These are phyloP conservation scores for Mycena rosella DNA, from an alignment of 768 basidiomycete genomes.

Conservation along the genomic window DNA sequence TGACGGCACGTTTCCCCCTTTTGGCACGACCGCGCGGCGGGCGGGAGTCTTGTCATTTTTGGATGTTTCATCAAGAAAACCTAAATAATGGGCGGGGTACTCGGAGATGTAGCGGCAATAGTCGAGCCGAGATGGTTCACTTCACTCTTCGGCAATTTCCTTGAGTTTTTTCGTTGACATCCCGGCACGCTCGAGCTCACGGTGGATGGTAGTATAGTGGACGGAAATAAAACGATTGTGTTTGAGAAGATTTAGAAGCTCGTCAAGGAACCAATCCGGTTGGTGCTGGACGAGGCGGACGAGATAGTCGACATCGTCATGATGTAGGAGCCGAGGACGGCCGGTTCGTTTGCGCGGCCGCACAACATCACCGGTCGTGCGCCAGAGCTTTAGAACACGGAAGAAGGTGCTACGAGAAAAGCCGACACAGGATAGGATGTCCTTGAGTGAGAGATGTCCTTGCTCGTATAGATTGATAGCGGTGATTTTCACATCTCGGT, in stretches of 20 bases:
- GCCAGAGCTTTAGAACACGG: no score
- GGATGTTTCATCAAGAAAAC: constrained; percentile 51
- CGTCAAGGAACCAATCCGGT: constrained; percentile 51
- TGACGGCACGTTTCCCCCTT: constrained; percentile 1
- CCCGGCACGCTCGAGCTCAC: constrained; percentile 44
- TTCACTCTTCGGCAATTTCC: constrained; percentile 46
- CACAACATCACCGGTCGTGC: no score
- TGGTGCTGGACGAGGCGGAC: constrained; percentile 31
- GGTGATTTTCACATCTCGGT: no score
- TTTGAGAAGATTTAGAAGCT: constrained; percentile 43
- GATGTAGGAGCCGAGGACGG: constrained; percentile 10
- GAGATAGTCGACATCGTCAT: constrained; percentile 42
- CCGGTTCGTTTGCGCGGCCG: neutral
- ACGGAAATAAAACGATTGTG: constrained; percentile 48
- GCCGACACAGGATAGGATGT: no score
- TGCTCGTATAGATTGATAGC: no score
- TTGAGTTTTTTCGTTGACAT: constrained; percentile 45
- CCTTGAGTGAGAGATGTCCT: no score
- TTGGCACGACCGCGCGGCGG: constrained; percentile 5
- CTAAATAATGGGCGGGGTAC: constrained; percentile 48
- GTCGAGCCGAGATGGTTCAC: constrained; percentile 41
- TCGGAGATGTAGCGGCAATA: constrained; percentile 43
- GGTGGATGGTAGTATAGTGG: no score
- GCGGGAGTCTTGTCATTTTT: constrained; percentile 46
- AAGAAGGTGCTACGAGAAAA: no score